Evolutionary conservation across 148 eudicot species (phyloP), one percentile per base, ranked within the genome.

Genomic region (Drosera capensis): DNA sequence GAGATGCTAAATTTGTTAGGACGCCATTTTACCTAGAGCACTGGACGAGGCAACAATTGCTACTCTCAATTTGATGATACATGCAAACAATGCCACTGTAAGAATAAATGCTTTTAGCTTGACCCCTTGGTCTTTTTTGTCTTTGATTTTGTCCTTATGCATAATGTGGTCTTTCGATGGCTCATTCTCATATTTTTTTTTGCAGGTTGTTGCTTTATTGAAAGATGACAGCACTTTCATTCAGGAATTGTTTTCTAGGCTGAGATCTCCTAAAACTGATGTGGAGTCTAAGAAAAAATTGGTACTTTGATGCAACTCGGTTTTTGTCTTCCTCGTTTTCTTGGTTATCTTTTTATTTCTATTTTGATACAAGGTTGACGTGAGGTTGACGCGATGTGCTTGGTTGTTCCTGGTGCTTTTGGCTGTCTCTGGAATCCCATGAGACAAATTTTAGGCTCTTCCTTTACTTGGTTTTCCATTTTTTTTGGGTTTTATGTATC

Each of bases 11-110:
- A 55, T 47, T 42, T 71, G 40, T 37, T 59, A 90, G 97, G 99
- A 90, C 64, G 85, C 71, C 38, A 68, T 85, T 58, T 70, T 90
- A 61, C 80, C 88, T 30, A 80, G 80, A 64, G 78, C 71, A 3
- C 57, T 84, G 68, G 99, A 90, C 59, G 97, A 90, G 15, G 69
- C 78, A 14, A 70, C 81, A 20, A 43, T 65, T 51, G 87, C 84
- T 28, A 84, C 68, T 63, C 67, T 90, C 54, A 90, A 64, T 60
- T 75, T 93, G 18, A 80, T 84, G 31, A 72, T 84, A 48, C 99
- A 78, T 72, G 77, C 93, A 44, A 90, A 90, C 55, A 84, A 90
- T 73, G 95, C 85, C 30, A 54, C 64, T 59, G 97, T 90, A 76
- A 71, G 97, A 53, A 16, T n/a, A 19, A 19, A 20, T 45, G 21